Conservation (phyloP, 768 basidiomycete species). For the Amanita inopinata region DNA sequence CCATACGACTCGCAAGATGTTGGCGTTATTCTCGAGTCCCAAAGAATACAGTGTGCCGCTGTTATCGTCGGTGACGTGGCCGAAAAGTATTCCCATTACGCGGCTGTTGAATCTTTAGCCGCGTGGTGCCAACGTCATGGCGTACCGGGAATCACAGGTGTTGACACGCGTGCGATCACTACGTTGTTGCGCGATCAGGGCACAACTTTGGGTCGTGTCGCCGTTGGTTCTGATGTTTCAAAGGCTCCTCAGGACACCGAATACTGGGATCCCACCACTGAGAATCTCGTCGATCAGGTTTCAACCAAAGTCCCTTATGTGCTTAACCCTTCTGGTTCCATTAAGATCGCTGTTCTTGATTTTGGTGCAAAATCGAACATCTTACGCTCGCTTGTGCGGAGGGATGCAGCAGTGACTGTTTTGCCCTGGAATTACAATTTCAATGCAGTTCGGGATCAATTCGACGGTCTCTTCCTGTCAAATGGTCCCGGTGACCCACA, state of each 20-base stretch:
- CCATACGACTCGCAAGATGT: conserved; percentile 68
- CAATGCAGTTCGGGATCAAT: conserved; percentile 82
- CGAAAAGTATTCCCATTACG: conserved; percentile 90
- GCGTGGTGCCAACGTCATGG: conserved; percentile 88
- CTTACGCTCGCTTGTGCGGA: conserved; percentile 80
- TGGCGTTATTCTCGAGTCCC: conserved; percentile 83
- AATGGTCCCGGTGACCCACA: conserved; percentile 95
- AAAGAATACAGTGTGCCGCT: conserved; percentile 83
- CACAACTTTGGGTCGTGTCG: conserved; percentile 88
- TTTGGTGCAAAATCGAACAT: conserved; percentile 99
- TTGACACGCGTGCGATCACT: conserved; percentile 97
- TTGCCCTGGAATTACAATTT: conserved; percentile 98
- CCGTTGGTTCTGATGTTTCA: conserved; percentile 65
- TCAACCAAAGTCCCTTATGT: conserved; percentile 80
- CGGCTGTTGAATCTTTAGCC: conserved; percentile 85
- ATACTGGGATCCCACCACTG: conserved; percentile 87
- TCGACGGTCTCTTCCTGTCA: conserved; percentile 89
- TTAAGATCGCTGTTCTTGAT: conserved; percentile 92
- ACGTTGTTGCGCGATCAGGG: conserved; percentile 90
- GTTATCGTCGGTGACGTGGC: conserved; percentile 93
- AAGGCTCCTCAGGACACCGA: conserved; percentile 50
- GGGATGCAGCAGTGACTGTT: conserved; percentile 89
- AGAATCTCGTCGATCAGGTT: conserved; percentile 91
- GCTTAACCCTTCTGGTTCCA: conserved; percentile 78
- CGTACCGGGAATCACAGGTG: conserved; percentile 91